phyloP scores from a whole-genome alignment of 805 yeast species.

The Wickerhamomyces canadensis region DNA sequence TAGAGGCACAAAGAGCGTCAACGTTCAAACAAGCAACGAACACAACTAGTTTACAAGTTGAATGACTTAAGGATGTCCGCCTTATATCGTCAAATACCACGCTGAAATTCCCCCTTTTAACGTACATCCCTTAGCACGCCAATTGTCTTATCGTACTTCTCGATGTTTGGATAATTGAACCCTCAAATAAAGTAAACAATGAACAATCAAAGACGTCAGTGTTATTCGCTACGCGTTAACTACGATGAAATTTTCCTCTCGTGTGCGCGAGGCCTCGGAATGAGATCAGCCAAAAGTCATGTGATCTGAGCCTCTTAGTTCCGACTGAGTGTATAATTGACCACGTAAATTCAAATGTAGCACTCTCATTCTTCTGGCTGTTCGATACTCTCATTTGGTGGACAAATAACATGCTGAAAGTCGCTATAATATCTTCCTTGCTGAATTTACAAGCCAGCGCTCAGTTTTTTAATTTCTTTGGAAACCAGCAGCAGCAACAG shows the following conservation, averaged over 20 bases:
- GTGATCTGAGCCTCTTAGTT: neutral
- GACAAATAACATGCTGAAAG: neutral
- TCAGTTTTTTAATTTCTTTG: constrained; percentile 41
- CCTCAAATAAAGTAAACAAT: too few species aligned
- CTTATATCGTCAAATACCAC: constrained; percentile 63
- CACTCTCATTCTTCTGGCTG: too few species aligned
- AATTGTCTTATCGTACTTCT: neutral
- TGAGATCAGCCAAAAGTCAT: neutral
- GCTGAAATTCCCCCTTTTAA: constrained; percentile 64
- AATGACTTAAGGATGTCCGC: constrained; percentile 74
- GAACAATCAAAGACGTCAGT: neutral
- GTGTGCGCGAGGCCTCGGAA: neutral
- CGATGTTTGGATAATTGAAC: too few species aligned
- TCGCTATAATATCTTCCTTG: constrained; percentile 2
- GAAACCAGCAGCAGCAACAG: constrained; percentile 32
- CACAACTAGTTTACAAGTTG: constrained; percentile 76
- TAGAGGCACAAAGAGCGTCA: constrained; percentile 88
- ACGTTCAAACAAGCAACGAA: constrained; percentile 88
- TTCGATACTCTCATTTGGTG: too few species aligned
- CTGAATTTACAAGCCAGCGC: constrained; percentile 20
- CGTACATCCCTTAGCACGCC: constrained; percentile 49
- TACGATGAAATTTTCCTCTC: neutral
- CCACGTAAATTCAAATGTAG: too few species aligned
- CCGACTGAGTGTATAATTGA: neutral
- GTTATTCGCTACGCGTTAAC: too few species aligned